phyloP scores from a whole-genome alignment of 2,329 filamentous ascomycete genomes.

The Diaporthe batatas region DNA sequence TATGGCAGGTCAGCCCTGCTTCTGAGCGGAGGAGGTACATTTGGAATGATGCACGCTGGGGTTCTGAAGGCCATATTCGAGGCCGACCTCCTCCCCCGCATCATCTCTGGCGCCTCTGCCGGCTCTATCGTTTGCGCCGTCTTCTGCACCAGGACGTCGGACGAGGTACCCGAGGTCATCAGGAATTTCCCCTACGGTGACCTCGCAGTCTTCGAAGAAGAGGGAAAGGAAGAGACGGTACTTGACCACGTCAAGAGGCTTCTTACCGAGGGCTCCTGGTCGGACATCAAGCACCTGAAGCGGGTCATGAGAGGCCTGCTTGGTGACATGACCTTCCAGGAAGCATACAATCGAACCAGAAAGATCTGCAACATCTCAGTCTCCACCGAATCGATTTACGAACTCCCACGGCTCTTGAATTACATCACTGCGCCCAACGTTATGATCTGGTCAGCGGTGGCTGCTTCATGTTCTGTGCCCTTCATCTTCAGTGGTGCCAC shows the following conservation, averaged over 20 bases:
- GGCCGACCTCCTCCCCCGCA: constrained; percentile 80
- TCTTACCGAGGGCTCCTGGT: constrained; percentile 85
- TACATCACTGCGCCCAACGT: constrained; percentile 95
- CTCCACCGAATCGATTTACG: constrained; percentile 87
- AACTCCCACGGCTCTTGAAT: constrained; percentile 88
- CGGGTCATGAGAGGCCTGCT: constrained; percentile 85
- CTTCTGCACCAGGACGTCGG: constrained; percentile 81
- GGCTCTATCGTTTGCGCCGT: constrained; percentile 89
- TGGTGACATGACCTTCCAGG: constrained; percentile 93
- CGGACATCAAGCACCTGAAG: constrained; percentile 85
- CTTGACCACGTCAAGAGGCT: constrained; percentile 78
- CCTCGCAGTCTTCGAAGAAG: constrained; percentile 81
- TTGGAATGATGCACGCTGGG: constrained; percentile 93
- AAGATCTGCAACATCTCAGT: constrained; percentile 95
- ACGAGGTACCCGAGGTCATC: constrained; percentile 79
- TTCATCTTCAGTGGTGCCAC: constrained; percentile 85
- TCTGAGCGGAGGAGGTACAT: constrained; percentile 87
- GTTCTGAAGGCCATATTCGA: constrained; percentile 87
- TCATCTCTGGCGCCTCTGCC: constrained; percentile 89
- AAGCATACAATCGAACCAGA: constrained; percentile 94
- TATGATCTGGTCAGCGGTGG: constrained; percentile 95
- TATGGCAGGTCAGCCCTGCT: constrained; percentile 88
- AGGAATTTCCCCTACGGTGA: constrained; percentile 83
- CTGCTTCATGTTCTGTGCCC: constrained; percentile 94
- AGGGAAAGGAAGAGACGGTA: constrained; percentile 69